Base-by-base conservation (phyloP, 2,329 filamentous ascomycete species). In the Curvularia eragrostidis region DNA sequence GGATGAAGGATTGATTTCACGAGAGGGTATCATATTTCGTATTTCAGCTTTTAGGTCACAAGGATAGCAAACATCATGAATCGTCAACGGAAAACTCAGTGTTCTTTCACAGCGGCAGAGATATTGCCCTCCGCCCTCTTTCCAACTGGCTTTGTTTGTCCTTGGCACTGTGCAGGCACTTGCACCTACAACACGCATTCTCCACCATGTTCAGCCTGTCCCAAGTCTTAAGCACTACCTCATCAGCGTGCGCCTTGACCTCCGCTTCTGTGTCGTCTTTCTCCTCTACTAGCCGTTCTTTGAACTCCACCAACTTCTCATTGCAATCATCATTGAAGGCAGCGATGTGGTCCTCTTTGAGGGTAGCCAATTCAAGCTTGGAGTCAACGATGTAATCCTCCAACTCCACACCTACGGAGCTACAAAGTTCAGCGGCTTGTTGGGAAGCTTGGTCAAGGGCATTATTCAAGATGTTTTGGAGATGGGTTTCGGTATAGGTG, bases 311-410 rank as follows among this genome's bases (percentile, higher is more conserved):
- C 36, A 48, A 38, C 38, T 44, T 54, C 19, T 54, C 52, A 28
- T 54, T 54, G 36, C 44, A 49, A 26, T 42, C 24, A 7, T 49
- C 46, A 19, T 54, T 49, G 26, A 49, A 49, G 23, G 36, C 52
- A 15, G 44, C 26, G 15, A 54, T 26, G 19, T 54, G 36, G 15
- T 54, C 52, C 13, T 54, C 52, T 44, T 43, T 54, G 36, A 48
- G 36, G 5, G 46, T 26, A 13, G 44, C 52, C 10, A 54, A 30
- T 6, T 49, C 44, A 43, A 43, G 44, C 15, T 38, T 32, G 26
- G 26, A 43, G 5, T 54, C 44, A 21, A 19, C 52, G n/a, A 48
- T 46, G 19, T 24, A 10, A 4, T 54, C 52, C 8, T 54, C 52
- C 15, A 54, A 49, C 36, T 54, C 43, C 9, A 36, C 46, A 24